Conservation (phyloP, 176 grass and related monocot species). For the Cocos nucifera region DNA sequence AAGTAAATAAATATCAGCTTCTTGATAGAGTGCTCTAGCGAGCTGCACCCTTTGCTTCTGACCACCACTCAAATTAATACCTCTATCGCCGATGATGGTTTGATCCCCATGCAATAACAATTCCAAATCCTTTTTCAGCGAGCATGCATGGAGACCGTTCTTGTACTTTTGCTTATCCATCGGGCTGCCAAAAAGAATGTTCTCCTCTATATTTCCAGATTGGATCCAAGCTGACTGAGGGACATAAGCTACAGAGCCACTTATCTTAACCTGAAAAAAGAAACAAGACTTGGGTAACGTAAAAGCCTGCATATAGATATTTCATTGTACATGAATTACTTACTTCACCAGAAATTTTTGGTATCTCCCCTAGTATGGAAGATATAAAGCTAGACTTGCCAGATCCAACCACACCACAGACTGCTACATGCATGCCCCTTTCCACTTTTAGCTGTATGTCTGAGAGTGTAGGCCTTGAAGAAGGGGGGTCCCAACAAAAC, state of each 20-base stretch:
- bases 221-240: slow-evolving; percentile 97
- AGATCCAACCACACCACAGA: slow-evolving; percentile 89
- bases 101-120: slow-evolving; percentile 90
- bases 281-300: not conserved
- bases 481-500: slow-evolving; percentile 68
- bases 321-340: slow-evolving; percentile 13
- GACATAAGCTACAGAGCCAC: slow-evolving; percentile 84
- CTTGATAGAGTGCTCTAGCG: slow-evolving; percentile 93
- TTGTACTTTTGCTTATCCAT: slow-evolving; percentile 75
- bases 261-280: slow-evolving; percentile 69
- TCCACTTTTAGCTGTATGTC: slow-evolving; percentile 53
- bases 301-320: not conserved
- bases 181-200: slow-evolving; percentile 86
- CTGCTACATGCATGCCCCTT: slow-evolving; percentile 88
- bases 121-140: slow-evolving; percentile 87
- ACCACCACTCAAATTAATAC: slow-evolving; percentile 96
- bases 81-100: slow-evolving; percentile 91
- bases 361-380: slow-evolving; percentile 91
- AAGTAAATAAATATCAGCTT: slow-evolving; percentile 96
- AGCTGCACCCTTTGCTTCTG: slow-evolving; percentile 98
- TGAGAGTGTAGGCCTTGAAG: slow-evolving; percentile 47
- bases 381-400: slow-evolving; percentile 95
- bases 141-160: slow-evolving; percentile 81
- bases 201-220: slow-evolving; percentile 93
- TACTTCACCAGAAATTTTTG: slow-evolving; percentile 82